Evolutionary conservation across 768 basidiomycete species (phyloP).

Genomic region (Lactifluus hygrophoroides): DNA sequence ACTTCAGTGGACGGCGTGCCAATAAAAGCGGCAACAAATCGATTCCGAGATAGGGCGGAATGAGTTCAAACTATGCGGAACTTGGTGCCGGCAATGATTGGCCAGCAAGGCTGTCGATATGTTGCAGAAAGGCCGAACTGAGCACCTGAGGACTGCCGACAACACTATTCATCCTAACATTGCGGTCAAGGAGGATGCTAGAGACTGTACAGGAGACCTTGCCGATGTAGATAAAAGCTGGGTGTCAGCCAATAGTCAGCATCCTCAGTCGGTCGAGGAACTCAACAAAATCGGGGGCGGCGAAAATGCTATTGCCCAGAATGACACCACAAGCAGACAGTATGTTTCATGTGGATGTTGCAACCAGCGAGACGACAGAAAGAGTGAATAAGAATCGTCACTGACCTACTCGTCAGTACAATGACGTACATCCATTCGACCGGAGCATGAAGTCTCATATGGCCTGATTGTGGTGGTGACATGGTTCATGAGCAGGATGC

Average conservation of each 20-base stretch:
- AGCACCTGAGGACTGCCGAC: conserved; percentile 45
- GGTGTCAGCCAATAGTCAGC: conserved; percentile 44
- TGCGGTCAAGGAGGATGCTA: conserved; percentile 57
- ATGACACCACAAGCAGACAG: conserved; percentile 45
- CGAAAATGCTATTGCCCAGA: conserved; percentile 31
- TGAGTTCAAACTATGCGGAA: conserved; percentile 40
- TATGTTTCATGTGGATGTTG: conserved; percentile 34
- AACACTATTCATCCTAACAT: conserved; percentile 53
- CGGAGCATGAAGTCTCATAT: no score
- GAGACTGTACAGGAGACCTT: conserved; percentile 47
- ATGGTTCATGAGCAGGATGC: background rate
- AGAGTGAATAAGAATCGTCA: no score
- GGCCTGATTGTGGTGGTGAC: no score
- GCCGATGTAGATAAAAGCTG: conserved; percentile 48
- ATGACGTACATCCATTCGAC: no score
- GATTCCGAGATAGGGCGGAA: no score
- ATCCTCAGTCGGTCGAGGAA: conserved; percentile 39
- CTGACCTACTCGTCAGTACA: no score
- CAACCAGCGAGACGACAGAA: no score
- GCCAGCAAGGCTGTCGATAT: conserved; percentile 48
- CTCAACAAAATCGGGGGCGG: conserved; percentile 47
- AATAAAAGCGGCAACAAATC: conserved; percentile 40
- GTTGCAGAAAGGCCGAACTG: conserved; percentile 42
- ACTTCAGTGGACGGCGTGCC: conserved; percentile 44
- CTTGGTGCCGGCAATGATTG: conserved; percentile 39